Conservation (phyloP, 306 rosid species). For the Gastrolobium bilobum region DNA sequence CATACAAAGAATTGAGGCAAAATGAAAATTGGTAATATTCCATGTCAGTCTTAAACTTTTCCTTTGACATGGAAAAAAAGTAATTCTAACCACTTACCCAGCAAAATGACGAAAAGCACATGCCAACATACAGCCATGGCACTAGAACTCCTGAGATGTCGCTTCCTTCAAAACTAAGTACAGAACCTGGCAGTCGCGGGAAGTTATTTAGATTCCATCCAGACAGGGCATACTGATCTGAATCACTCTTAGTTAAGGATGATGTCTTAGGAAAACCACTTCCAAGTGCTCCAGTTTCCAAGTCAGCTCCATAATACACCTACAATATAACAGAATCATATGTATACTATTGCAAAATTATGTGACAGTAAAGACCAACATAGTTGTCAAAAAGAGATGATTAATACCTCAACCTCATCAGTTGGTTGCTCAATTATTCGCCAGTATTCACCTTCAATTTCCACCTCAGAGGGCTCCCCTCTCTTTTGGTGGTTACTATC, state of each 20-base stretch:
- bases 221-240: conserved; percentile 67
- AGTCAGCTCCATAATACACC: conserved; percentile 97
- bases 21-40: conserved; percentile 30
- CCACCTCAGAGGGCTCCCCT: conserved; percentile 76
- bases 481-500: conserved; percentile 47
- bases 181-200: conserved; percentile 92
- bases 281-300: conserved; percentile 86
- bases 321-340: conserved; percentile 54
- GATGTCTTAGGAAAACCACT: conserved; percentile 93
- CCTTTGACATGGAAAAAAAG: conserved; percentile 22
- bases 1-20: neutral
- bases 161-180: conserved; percentile 82
- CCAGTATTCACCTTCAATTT: conserved; percentile 99
- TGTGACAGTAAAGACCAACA: conserved; percentile 26
- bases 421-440: conserved; percentile 88
- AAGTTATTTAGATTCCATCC: conserved; percentile 97
- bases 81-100: conserved; percentile 77
- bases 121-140: conserved; percentile 98
- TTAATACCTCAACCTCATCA: conserved; percentile 91
- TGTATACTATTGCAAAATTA: conserved; percentile 24
- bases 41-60: conserved; percentile 14
- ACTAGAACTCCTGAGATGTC: conserved; percentile 97
- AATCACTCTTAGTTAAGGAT: conserved; percentile 53
- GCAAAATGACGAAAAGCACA: conserved; percentile 99
- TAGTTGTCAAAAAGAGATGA: neutral